Evolutionary conservation across 2,329 filamentous ascomycete genomes (phyloP), one percentile per base, ranked within the genome.

Genomic region (Trichoderma oligosporum): DNA sequence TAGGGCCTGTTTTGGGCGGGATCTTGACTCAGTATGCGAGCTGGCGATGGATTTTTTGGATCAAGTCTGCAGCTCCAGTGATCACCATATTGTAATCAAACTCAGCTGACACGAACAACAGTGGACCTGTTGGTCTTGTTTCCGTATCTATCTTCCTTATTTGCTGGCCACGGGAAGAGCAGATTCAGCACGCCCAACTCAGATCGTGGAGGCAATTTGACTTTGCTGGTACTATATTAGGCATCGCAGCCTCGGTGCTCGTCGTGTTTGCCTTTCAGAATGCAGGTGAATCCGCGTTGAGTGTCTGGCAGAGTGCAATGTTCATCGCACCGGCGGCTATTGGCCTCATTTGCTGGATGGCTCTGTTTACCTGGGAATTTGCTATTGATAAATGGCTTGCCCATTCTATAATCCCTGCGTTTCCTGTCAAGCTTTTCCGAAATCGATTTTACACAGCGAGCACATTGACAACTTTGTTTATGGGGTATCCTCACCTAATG

Each of bases 1-100:
- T 81, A 22, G 80, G 80, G 0, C 80, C 80, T 0, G 69, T 82
- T 1, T 64, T 82, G 14, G 80, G 80, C 16, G 80, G 79, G 1
- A 31, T 80, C 4, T 62, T 83, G 38, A 80, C 79, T 1, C 66
- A 78, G 14, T 81, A 78, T 52, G 64, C 72, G 1, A 74, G 68
- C 8, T 83, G 80, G 80, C 68, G 77, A 59, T 82, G 79, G 76
- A 72, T 83, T 2, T 84, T 84, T 66, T 83, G 79, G 78, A 79
- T 84, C 64, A 84, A 84, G 79, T 81, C 63, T 47, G 76, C 68
- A 22, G 11, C 20, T 22, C 25, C 12, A 9, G 33, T 9, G n/a
- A 12, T 4, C 14, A 33, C n/a, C 7, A 6, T 16, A 14, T n/a
- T 4, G 4, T 20, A 42, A 16, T 27, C 9, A 14, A 9, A 20